Percentiles rank a stretch among this genome's conserved stretches.
These are phyloP conservation scores for Paecilomyces sp. DNA, from an alignment of 2,329 filamentous ascomycete genomes.

Conservation along the genomic window DNA sequence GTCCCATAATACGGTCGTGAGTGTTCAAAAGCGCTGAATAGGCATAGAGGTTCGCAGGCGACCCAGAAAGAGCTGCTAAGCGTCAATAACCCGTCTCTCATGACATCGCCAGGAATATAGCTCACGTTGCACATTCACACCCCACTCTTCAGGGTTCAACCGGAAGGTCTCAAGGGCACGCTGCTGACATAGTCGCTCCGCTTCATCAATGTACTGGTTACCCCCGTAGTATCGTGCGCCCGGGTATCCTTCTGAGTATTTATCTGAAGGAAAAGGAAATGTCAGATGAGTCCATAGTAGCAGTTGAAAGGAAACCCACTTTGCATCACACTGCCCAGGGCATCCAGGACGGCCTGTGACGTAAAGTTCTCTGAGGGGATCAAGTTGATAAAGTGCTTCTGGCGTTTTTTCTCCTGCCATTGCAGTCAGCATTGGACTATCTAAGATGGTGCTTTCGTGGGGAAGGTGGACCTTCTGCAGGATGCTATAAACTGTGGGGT, in stretches of 20 bases:
- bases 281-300: conserved; percentile 11
- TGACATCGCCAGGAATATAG: conserved; percentile 6
- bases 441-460: background rate
- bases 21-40: conserved; percentile 95
- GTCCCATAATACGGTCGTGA: conserved; percentile 93
- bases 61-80: conserved; percentile 65
- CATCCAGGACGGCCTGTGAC: conserved; percentile 85
- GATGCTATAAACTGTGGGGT: conserved; percentile 80
- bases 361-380: conserved; percentile 96
- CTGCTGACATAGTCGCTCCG: conserved; percentile 83
- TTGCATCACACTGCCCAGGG: conserved; percentile 89
- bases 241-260: conserved; percentile 97
- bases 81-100: conserved; percentile 9
- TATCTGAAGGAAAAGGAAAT: conserved; percentile 55
- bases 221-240: conserved; percentile 95
- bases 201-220: conserved; percentile 90
- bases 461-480: conserved; percentile 65
- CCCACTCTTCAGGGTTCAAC: conserved; percentile 80
- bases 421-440: conserved; percentile 4
- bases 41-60: conserved; percentile 69
- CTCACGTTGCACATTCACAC: conserved; percentile 88
- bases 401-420: conserved; percentile 78
- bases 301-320: conserved; percentile 51
- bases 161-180: conserved; percentile 83
- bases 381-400: conserved; percentile 97